These are phyloP conservation scores for Sistotremastrum niveocremeum DNA, from an alignment of 768 basidiomycete species.

Conservation along the genomic window DNA sequence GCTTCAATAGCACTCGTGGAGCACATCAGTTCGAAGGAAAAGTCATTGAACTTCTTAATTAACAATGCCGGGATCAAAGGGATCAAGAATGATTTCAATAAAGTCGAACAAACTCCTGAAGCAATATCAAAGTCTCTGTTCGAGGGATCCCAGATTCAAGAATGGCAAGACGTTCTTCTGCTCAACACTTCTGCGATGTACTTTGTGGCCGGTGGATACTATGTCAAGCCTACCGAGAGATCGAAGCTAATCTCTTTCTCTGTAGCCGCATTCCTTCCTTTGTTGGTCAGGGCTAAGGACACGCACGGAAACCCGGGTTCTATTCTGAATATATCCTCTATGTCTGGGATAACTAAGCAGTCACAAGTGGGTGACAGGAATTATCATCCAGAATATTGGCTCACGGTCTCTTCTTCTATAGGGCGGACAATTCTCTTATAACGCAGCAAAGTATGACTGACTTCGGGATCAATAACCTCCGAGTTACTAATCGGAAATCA, in stretches of 20 bases:
- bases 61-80: conserved; percentile 4
- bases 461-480: neutral
- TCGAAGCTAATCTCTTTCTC: neutral
- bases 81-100: conserved; percentile 1
- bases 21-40: neutral
- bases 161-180: conserved; percentile 1
- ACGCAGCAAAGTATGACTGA: conserved; percentile 1
- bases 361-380: conserved; percentile 1
- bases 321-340: conserved; percentile 5
- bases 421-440: conserved; percentile 6
- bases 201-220: conserved; percentile 1
- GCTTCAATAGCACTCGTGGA: conserved; percentile 1
- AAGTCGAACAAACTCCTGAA: neutral
- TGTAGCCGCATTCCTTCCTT: conserved; percentile 4
- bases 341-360: conserved; percentile 6
- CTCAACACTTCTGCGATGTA: conserved; percentile 4
- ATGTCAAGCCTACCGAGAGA: neutral
- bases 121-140: conserved; percentile 3
- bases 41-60: conserved; percentile 1
- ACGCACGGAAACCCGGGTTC: neutral
- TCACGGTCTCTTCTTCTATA: neutral
- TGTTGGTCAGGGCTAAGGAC: conserved; percentile 1
- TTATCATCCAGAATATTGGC: neutral
- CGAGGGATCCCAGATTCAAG: neutral
- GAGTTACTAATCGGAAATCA: neutral